These are phyloP conservation scores for Westerdykella aurantiaca DNA, from an alignment of 2,329 filamentous ascomycete genomes.

Conservation along the genomic window DNA sequence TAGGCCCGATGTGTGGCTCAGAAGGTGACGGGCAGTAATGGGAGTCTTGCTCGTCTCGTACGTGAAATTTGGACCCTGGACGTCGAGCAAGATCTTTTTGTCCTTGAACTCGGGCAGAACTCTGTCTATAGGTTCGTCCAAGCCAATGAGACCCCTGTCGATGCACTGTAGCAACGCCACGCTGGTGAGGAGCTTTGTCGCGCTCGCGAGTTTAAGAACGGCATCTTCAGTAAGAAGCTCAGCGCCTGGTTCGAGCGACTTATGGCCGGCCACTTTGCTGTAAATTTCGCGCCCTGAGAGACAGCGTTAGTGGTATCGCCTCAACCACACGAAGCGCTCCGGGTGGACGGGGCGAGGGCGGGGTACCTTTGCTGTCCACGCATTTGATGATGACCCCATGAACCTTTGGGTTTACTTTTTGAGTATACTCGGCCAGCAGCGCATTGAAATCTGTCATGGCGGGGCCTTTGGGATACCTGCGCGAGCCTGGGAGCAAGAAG, in stretches of 20 bases:
- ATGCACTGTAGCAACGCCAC: constrained; percentile 18
- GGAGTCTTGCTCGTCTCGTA: constrained; percentile 2
- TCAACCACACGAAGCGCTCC: too few relatives aligned
- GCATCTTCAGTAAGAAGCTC: constrained; percentile 4
- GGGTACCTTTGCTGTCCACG: too few relatives aligned
- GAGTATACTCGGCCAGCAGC: too few relatives aligned
- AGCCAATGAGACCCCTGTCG: constrained; percentile 12
- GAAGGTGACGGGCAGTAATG: constrained; percentile 11
- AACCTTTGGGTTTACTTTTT: too few relatives aligned
- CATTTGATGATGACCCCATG: too few relatives aligned
- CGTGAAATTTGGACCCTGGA: background rate
- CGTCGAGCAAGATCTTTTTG: constrained; percentile 6
- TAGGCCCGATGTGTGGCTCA: constrained; percentile 16
- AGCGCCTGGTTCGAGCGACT: constrained; percentile 1
- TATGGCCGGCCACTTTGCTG: background rate
- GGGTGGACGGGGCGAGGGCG: too few relatives aligned
- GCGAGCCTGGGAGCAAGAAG: too few relatives aligned
- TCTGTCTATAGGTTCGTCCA: constrained; percentile 15
- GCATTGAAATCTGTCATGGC: too few relatives aligned
- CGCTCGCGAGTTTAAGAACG: constrained; percentile 15
- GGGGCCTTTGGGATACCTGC: too few relatives aligned
- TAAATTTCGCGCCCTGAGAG: too few relatives aligned
- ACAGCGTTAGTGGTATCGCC: too few relatives aligned
- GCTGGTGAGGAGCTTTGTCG: constrained; percentile 18
- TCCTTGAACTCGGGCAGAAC: constrained; percentile 14